Base-by-base conservation (phyloP, 2,329 filamentous ascomycete species). In the Aspergillus sergii region DNA sequence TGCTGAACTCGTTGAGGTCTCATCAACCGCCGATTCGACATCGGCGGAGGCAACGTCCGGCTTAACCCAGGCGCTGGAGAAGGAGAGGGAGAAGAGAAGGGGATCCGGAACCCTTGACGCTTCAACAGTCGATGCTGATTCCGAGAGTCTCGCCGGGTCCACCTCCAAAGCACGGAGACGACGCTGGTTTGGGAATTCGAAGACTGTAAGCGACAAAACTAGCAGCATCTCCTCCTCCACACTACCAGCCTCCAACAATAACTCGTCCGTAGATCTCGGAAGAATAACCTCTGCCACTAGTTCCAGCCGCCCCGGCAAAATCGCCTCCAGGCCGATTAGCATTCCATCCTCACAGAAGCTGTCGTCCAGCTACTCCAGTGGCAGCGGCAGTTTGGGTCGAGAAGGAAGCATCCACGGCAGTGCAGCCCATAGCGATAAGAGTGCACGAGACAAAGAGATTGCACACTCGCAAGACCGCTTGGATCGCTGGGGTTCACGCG, bases 1-100 rank as follows among this genome's bases (percentile, higher is more conserved):
- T 74, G 95, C 95, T 11, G 95, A 99, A 80, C 86, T 99, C 4
- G 92, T 97, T 39, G 95, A 99, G 74, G 81, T 90, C 11, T 46
- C 73, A 81, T 23, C 76, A 80, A 64, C 72, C 81, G 57, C 81
- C 83, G 64, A 75, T 81, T 34, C 79, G 81, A 56, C 80, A 16
- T 72, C 80, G 61, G 48, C 30, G 48, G 79, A 81, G 50, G 77
- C 81, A 12, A 46, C 75, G 76, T 65, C 75, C 71, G 69, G 67
- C 64, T 69, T 66, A 73, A 75, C 69, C 45, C 69, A 69, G 63
- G 70, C 65, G 28, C 64, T 73, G 21, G 69, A 71, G 26, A 68
- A 68, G 61, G 64, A 69, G 53, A 73, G 60, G 36, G 66, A 71
- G 28, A 69, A 66, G 61, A 61, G 64, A 36, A 69, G 60, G 43